A percentile compares a stretch with the other conserved stretches of the same genome.
Conservation (phyloP, 306 rosid genomes). For the Albizia julibrissin region DNA sequence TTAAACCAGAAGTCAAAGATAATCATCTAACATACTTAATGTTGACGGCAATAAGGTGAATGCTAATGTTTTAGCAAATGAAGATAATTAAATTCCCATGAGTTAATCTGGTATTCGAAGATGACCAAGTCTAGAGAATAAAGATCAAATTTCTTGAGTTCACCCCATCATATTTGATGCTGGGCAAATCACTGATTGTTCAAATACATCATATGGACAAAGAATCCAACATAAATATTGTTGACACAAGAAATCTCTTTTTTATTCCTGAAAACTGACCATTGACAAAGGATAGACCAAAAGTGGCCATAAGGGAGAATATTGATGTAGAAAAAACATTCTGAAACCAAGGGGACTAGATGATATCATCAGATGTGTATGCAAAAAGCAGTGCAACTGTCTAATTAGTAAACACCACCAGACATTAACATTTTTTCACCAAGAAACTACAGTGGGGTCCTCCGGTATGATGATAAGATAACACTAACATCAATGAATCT, state of each 20-base stretch:
- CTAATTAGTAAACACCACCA: neutral
- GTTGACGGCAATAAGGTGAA: neutral
- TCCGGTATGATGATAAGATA: neutral
- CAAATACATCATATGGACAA: slow-evolving; percentile 21
- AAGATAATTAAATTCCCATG: slow-evolving; percentile 5
- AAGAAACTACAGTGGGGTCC: slow-evolving; percentile 4
- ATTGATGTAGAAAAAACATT: slow-evolving; percentile 7
- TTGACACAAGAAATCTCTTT: neutral
- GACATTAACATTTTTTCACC: neutral
- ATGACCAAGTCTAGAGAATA: slow-evolving; percentile 6
- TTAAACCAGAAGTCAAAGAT: neutral
- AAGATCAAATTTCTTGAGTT: slow-evolving; percentile 10
- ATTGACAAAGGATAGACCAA: slow-evolving; percentile 32
- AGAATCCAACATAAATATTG: slow-evolving; percentile 31
- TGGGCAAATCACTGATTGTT: slow-evolving; percentile 22
- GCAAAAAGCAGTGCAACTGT: neutral
- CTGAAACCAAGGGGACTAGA: slow-evolving; percentile 4
- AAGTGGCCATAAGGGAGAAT: slow-evolving; percentile 27
- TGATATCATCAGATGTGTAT: slow-evolving; percentile 1
- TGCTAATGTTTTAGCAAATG: neutral
- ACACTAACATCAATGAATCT: neutral
- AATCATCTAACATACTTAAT: neutral
- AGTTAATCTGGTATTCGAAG: neutral
- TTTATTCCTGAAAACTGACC: slow-evolving; percentile 18
- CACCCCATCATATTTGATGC: slow-evolving; percentile 3